Evolutionary conservation across 768 basidiomycete genomes (phyloP).

Genomic region (Boletus reticulatus): DNA sequence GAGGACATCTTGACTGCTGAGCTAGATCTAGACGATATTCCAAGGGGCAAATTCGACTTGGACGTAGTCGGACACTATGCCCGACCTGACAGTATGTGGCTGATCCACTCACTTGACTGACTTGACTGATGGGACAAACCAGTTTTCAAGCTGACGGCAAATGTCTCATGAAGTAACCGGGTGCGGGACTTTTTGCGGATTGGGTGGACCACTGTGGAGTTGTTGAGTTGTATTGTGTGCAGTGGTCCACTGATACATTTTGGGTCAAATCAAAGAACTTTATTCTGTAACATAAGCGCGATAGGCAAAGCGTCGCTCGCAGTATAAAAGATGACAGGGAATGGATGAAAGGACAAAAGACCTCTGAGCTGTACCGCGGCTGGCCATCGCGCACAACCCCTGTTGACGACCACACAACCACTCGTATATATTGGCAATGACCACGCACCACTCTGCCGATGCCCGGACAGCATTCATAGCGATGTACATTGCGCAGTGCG

Average conservation of each 20-base stretch:
- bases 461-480: constrained; percentile 33
- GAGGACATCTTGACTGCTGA: constrained; percentile 58
- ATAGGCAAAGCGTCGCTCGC: constrained; percentile 14
- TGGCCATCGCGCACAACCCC: neutral
- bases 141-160: constrained; percentile 30
- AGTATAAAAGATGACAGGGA: constrained; percentile 23
- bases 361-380: neutral
- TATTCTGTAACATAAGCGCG: constrained; percentile 10
- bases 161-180: neutral
- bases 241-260: neutral
- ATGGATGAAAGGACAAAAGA: neutral
- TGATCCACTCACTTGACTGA: neutral
- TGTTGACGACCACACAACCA: neutral
- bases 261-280: constrained; percentile 3
- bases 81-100: constrained; percentile 48
- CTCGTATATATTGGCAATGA: constrained; percentile 5
- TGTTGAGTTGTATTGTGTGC: neutral
- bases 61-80: constrained; percentile 64
- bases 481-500: constrained; percentile 25
- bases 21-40: constrained; percentile 55
- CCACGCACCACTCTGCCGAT: constrained; percentile 31
- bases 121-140: constrained; percentile 5
- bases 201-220: neutral
- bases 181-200: neutral
- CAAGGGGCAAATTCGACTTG: constrained; percentile 59